A percentile compares a stretch with the other conserved stretches of the same genome.
phyloP scores from a whole-genome alignment of 192 early-diverging fungal species.

The Entophlyctis luteolus region DNA sequence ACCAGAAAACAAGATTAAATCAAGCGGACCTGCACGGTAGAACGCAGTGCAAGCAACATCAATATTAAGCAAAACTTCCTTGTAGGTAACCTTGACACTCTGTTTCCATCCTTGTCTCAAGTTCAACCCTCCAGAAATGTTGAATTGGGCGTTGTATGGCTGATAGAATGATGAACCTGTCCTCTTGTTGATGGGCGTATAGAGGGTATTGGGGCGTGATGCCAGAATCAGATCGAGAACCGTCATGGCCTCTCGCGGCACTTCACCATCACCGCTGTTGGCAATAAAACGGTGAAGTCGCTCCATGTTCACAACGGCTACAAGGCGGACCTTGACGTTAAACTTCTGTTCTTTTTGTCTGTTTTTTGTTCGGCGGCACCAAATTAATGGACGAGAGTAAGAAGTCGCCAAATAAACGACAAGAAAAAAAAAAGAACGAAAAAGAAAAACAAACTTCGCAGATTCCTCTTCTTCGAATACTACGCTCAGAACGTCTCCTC shows the following conservation, averaged over 20 bases:
- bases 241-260: conserved; percentile 22
- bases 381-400: background rate
- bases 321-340: conserved; percentile 13
- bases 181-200: conserved; percentile 15
- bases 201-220: conserved; percentile 14
- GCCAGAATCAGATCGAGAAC: conserved; percentile 21
- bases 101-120: conserved; percentile 26
- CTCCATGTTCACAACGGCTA: conserved; percentile 28
- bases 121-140: conserved; percentile 20
- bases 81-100: conserved; percentile 19
- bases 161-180: conserved; percentile 23
- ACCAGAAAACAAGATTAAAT: background rate
- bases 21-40: conserved; percentile 5
- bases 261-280: conserved; percentile 14
- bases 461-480: background rate
- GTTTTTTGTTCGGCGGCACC: background rate
- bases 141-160: conserved; percentile 18
- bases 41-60: conserved; percentile 21
- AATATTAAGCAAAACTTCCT: conserved; percentile 16
- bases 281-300: conserved; percentile 14
- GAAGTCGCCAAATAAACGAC: background rate
- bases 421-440: background rate
- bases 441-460: background rate
- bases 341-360: conserved; percentile 4
- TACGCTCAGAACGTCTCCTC: background rate